Base-by-base conservation (phyloP, 805 yeast genomes). In the Candida quercuum region DNA sequence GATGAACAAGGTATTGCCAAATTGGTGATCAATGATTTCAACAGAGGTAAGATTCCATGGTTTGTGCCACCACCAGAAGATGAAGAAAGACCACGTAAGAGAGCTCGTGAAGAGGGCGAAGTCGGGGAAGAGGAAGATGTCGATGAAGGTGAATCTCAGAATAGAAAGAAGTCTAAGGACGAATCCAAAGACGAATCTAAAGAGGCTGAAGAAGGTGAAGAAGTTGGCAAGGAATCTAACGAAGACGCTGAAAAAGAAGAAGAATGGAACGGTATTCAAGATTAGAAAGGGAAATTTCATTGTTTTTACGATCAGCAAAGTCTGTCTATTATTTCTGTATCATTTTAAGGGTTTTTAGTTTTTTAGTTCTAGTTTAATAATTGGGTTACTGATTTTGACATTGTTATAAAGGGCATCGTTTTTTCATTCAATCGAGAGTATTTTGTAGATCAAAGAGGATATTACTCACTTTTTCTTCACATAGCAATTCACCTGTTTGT, bases 11-110 rank as follows among this genome's bases (percentile, higher is more conserved):
- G 96, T 52, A 87, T 91, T 39, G 80, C 98, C 28, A 91, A 88
- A 61, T 81, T 82, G 55, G 82, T 91, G 22, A 74, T 91, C 60
- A 87, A 87, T 51, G 99, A 91, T 61, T 91, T 91, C 71, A 91
- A 88, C 64, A 76, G 99, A 63, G 99, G 99, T 44, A 86, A 87
- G 56, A 91, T 91, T 38, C 99, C 99, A 18, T 91, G 99, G 99
- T 91, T 91, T 59, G 86, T 86, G 23, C 79, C 93, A 20, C 99
- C 99, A 21, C 97, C 98, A 29, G 75, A 80, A 48, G 85, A 79
- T 31, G 80, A 66, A 40, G 81, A 54, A 33, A 54, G 58, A 48
- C 55, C 59, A 29, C 55, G 56, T 38, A 50, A 52, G 43, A 57
- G 52, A 43, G 45, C 39, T 29, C 54, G 52, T 35, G 41, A 47